Evolutionary conservation across 2,329 filamentous ascomycete genomes (phyloP).

Genomic region (Ophiostoma pallidulum): DNA sequence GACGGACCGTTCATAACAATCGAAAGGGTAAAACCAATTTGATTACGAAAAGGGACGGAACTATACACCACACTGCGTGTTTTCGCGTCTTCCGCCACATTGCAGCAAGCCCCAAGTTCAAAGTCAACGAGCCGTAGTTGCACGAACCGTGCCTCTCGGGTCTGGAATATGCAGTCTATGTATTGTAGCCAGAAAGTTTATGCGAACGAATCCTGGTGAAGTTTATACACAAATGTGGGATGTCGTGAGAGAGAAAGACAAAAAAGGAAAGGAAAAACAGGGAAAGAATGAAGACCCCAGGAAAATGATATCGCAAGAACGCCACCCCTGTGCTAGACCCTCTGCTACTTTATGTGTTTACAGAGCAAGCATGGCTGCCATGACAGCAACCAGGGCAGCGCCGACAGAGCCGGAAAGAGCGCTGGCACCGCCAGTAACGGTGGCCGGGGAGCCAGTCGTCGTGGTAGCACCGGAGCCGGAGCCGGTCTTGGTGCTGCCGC

Average conservation of each 20-base stretch:
- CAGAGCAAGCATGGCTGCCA: constrained; percentile 25
- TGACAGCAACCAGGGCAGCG: constrained; percentile 23
- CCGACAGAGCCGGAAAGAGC: constrained; percentile 21
- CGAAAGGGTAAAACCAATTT: no score
- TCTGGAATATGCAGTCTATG: not conserved
- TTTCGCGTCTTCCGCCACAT: no score
- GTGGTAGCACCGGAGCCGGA: constrained; percentile 12
- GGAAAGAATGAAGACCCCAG: no score
- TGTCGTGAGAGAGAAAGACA: no score
- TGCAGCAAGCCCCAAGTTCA: no score
- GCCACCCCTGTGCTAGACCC: no score
- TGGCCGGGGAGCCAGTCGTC: constrained; percentile 22
- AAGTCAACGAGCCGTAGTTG: no score
- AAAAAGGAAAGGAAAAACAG: not conserved
- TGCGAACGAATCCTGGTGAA: not conserved
- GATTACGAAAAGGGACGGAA: no score
- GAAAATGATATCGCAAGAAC: not conserved
- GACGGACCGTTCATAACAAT: no score
- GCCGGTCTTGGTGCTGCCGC: constrained; percentile 15
- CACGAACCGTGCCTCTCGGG: no score
- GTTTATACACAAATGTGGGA: not conserved
- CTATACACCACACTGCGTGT: no score
- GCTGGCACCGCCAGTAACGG: constrained; percentile 18
- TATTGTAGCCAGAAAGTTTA: not conserved
- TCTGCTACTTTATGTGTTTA: constrained; percentile 17